A percentile compares a stretch with the other conserved stretches of the same genome.
phyloP scores from a whole-genome alignment of 495 filamentous ascomycete species.

The Aspergillus baeticus region DNA sequence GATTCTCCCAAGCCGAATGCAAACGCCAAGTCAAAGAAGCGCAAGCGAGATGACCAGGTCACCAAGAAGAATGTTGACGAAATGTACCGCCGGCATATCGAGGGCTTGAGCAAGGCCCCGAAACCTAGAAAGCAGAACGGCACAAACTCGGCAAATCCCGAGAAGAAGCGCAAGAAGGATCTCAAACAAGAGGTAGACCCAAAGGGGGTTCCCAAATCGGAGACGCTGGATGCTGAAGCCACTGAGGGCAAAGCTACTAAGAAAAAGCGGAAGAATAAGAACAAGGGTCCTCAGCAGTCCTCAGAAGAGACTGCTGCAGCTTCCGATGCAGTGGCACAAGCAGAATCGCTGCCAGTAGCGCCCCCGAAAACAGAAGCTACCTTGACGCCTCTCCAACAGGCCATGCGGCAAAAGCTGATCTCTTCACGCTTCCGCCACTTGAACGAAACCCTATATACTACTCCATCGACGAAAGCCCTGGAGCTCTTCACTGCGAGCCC shows the following conservation, averaged over 20 bases:
- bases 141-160: slow-evolving; percentile 25
- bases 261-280: slow-evolving; percentile 37
- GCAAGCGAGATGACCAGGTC: slow-evolving; percentile 58
- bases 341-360: slow-evolving; percentile 27
- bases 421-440: slow-evolving; percentile 95
- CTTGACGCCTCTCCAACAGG: slow-evolving; percentile 86
- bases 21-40: slow-evolving; percentile 41
- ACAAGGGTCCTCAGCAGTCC: slow-evolving; percentile 33
- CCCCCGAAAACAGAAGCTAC: slow-evolving; percentile 44
- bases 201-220: slow-evolving; percentile 20
- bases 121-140: slow-evolving; percentile 22
- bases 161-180: slow-evolving; percentile 48
- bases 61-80: slow-evolving; percentile 70
- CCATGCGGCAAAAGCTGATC: slow-evolving; percentile 89
- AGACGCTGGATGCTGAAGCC: slow-evolving; percentile 16
- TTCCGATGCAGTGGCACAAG: slow-evolving; percentile 21
- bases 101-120: slow-evolving; percentile 48
- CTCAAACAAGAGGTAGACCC: slow-evolving; percentile 16
- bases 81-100: slow-evolving; percentile 77
- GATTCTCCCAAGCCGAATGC: slow-evolving; percentile 28
- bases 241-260: slow-evolving; percentile 25
- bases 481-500: slow-evolving; percentile 76
- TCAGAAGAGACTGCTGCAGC: slow-evolving; percentile 21
- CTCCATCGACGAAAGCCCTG: slow-evolving; percentile 75
- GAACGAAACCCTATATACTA: slow-evolving; percentile 94